Evolutionary conservation across 352 stramenopile genomes (phyloP).

Genomic region (Phytopythium cucurbitacearum): DNA sequence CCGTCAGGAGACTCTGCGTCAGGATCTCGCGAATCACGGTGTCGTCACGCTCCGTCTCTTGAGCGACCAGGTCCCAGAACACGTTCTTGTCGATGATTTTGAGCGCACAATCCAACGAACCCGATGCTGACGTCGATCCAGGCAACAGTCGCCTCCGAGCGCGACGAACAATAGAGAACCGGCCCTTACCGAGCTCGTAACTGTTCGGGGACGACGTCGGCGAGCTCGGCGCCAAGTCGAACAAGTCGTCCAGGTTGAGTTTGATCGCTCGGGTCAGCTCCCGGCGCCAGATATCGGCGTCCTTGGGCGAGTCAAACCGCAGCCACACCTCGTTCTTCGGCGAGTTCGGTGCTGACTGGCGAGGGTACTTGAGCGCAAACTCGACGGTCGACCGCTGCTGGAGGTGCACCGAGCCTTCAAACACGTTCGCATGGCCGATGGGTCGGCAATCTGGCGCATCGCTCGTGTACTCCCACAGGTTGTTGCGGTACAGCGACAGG

Average conservation of each 20-base stretch:
- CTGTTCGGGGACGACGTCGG: conserved; percentile 29
- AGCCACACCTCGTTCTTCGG: conserved; percentile 56
- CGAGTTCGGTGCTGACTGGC: conserved; percentile 40
- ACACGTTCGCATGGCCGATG: conserved; percentile 72
- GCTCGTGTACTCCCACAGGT: conserved; percentile 73
- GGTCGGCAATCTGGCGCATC: conserved; percentile 52
- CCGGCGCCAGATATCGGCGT: conserved; percentile 36
- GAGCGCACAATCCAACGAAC: conserved; percentile 62
- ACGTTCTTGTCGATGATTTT: conserved; percentile 94
- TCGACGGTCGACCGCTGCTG: conserved; percentile 47
- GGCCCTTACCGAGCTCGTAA: conserved; percentile 78
- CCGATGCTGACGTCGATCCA: not conserved
- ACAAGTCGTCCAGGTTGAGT: conserved; percentile 61
- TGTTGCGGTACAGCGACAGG: conserved; percentile 68
- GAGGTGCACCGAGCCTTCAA: conserved; percentile 51
- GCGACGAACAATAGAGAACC: conserved; percentile 70
- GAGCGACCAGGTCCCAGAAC: conserved; percentile 87
- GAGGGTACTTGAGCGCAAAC: conserved; percentile 58
- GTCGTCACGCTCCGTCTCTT: conserved; percentile 84
- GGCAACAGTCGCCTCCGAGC: conserved; percentile 27
- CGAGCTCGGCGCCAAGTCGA: conserved; percentile 53
- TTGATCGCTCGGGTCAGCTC: conserved; percentile 30
- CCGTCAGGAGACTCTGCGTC: conserved; percentile 72
- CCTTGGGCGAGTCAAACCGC: conserved; percentile 43
- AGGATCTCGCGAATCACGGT: conserved; percentile 82